Evolutionary conservation across 1,284 basidiomycete genomes (phyloP), one percentile per base, ranked within the genome.

Genomic region (Pascua sp.): DNA sequence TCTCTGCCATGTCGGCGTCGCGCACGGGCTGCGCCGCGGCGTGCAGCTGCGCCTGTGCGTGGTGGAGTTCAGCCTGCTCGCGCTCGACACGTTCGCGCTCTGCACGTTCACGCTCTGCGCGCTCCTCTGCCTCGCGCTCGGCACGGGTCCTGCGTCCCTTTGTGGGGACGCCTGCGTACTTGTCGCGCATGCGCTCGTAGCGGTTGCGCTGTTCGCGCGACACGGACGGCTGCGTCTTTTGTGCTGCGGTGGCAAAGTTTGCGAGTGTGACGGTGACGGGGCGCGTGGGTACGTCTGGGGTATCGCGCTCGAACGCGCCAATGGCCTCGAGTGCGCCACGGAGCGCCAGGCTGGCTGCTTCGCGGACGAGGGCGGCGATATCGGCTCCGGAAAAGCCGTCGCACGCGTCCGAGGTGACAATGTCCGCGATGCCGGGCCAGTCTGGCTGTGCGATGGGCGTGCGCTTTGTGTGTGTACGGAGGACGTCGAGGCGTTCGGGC

Each of bases 331-430:
- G 75, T 4, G 86, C 84, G 1, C 87, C 82, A 49, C 85, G 81
- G 39, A 98, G 78, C 0, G 95, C 92, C 15, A 83, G 79, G 2
- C 95, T 91, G 0, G 91, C 92, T 1, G 95, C 92, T 75, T 98
- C 93, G 43, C 92, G 80, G 4, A 94, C 89, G 39, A 95, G 77
- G 1, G 91, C 85, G 1, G 90, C 89, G 5, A 96, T 78, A 76
- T 96, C 92, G 0, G 92, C 93, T 5, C 92, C 93, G 64, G 87
- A 90, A 73, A 91, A 93, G 15, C 90, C 91, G 50, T 91, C 89
- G 64, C 89, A 90, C 36, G 78, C 72, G n/a, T 83, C 83, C 38
- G 56, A 64, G 11, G 58, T 63, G 38, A 77, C 73, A 37, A 79
- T 70, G 9, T 59, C 51, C 4, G 64, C 55, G 42, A 75, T 75